These are phyloP conservation scores for Cicer yamashitae DNA, from an alignment of 306 rosid genomes.

Conservation along the genomic window DNA sequence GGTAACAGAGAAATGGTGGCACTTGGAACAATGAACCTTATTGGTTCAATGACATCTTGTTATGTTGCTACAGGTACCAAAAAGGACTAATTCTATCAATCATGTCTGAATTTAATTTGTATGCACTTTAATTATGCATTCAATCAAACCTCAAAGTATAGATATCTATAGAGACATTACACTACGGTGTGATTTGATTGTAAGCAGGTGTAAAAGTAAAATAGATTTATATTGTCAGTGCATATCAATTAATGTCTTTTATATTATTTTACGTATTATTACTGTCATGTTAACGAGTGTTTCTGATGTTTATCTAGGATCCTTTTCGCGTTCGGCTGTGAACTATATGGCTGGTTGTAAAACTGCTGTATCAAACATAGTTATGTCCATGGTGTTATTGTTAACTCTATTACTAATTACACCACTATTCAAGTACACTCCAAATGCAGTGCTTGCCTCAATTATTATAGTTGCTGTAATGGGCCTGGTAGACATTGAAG, in stretches of 20 bases:
- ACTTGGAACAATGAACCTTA: conserved; percentile 80
- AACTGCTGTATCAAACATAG: conserved; percentile 85
- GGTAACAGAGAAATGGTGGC: conserved; percentile 98
- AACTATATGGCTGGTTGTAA: conserved; percentile 86
- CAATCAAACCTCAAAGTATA: too few relatives aligned
- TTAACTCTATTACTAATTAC: conserved; percentile 66
- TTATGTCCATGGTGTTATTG: conserved; percentile 70
- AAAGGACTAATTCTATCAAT: too few relatives aligned
- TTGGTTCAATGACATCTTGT: conserved; percentile 89
- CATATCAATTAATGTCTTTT: too few relatives aligned
- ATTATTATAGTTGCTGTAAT: conserved; percentile 72
- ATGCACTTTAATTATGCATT: too few relatives aligned
- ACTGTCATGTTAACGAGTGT: background rate
- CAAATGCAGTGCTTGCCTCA: conserved; percentile 84
- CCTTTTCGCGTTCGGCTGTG: conserved; percentile 89
- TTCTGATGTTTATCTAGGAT: conserved; percentile 55
- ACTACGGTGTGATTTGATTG: too few relatives aligned
- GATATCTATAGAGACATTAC: too few relatives aligned
- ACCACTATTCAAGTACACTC: conserved; percentile 86
- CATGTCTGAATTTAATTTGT: too few relatives aligned
- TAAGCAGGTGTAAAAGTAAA: too few relatives aligned
- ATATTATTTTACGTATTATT: background rate
- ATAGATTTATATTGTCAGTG: too few relatives aligned
- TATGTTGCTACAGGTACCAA: conserved; percentile 75
- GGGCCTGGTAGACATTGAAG: conserved; percentile 60